Conservation (phyloP, 2,329 filamentous ascomycete genomes). For the Scedosporium boydii region DNA sequence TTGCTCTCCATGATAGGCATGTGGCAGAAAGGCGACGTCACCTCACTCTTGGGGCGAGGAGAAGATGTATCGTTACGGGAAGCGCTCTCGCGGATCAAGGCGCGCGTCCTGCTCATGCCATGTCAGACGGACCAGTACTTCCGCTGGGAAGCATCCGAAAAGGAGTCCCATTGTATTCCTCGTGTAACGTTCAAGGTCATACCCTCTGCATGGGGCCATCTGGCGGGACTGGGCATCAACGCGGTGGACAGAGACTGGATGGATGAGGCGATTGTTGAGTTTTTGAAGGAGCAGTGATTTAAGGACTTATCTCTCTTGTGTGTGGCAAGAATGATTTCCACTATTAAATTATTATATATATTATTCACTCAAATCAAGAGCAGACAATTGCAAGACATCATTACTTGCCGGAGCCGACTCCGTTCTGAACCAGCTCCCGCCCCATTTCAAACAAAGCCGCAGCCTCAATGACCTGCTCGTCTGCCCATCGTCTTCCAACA, state of each 20-base stretch:
- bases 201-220: constrained; percentile 26
- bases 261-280: constrained; percentile 18
- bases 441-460: constrained; percentile 17
- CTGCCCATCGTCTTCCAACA: constrained; percentile 18
- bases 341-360: background rate
- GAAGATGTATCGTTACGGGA: constrained; percentile 28
- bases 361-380: background rate
- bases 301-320: no score
- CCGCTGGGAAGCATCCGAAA: constrained; percentile 26
- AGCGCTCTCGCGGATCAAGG: constrained; percentile 49
- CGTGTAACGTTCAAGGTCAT: constrained; percentile 21
- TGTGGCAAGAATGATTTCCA: no score
- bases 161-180: constrained; percentile 19
- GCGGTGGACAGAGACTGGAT: constrained; percentile 21
- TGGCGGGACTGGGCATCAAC: constrained; percentile 22
- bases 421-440: constrained; percentile 1
- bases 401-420: background rate
- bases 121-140: constrained; percentile 59
- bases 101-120: constrained; percentile 52
- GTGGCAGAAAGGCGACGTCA: constrained; percentile 34
- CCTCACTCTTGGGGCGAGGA: constrained; percentile 9
- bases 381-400: background rate
- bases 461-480: constrained; percentile 15
- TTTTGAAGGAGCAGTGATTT: constrained; percentile 11
- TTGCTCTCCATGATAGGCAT: constrained; percentile 29